Evolutionary conservation across 345 rosid species (phyloP), one percentile per base, ranked within the genome.

Genomic region (Heritiera fomes): DNA sequence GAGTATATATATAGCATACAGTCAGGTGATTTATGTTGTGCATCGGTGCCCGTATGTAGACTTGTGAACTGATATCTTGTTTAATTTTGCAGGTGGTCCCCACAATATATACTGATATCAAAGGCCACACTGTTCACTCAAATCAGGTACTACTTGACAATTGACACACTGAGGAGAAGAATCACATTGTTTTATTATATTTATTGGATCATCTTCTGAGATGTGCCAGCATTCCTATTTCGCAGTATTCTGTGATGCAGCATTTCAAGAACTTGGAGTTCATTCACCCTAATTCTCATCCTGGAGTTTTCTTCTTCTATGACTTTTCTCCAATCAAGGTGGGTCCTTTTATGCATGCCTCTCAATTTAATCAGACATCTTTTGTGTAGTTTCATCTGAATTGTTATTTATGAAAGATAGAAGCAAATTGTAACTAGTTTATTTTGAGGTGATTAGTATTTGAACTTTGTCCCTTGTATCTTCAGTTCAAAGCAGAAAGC

Each of bases 271-370:
- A 81, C 40, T 65, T 86, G 32, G 91, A 88, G 70, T 63, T 89
- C 71, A 87, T 87, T 79, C 86, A 82, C 38, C 75, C 73, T 52
- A 87, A 86, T 63, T 76, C 79, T 6, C 83, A 87, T 43, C 89
- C 95, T 30, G 98, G 97, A 74, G 94, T 95, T 73, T 93, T 92
- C 90, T 91, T 95, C 92, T 86, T 90, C 84, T 93, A 93, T 80
- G 98, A 93, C 76, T 90, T 95, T 40, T 93, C 95, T 62, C 98
- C 98, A 18, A 93, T 95, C 53, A 95, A 95, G 98, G 98, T 92
- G 76, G 34, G 67, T 63, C 38, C 68, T 49, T 46, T 50, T 28
- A 47, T 81, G 49, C 66, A 50, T 4, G 52, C 64, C 28, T 64
- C 18, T 12, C 50, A 45, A 74, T 43, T 52, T 59, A 73, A 50